phyloP scores from a whole-genome alignment of 306 rosid genomes.

The Rubus parviflorus region DNA sequence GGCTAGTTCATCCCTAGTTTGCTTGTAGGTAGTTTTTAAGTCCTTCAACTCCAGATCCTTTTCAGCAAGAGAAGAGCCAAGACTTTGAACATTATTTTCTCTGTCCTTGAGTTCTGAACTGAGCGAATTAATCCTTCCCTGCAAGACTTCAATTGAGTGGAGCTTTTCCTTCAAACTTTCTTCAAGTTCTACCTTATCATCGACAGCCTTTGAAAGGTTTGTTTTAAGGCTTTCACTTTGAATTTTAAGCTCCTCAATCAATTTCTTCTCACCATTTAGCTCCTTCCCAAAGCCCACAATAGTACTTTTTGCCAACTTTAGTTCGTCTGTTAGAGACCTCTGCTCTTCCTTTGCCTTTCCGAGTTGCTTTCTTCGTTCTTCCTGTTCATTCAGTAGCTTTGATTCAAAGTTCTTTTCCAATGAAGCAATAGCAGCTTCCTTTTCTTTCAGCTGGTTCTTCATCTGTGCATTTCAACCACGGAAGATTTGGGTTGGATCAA shows the following conservation, averaged over 20 bases:
- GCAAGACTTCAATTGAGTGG: slow-evolving; percentile 31
- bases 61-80: slow-evolving; percentile 58
- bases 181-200: slow-evolving; percentile 54
- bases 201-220: slow-evolving; percentile 33
- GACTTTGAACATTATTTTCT: slow-evolving; percentile 49
- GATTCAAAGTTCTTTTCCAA: slow-evolving; percentile 60
- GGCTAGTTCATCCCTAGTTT: slow-evolving; percentile 52
- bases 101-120: slow-evolving; percentile 55
- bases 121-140: slow-evolving; percentile 52
- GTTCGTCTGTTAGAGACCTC: slow-evolving; percentile 47
- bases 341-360: slow-evolving; percentile 67
- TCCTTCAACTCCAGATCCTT: slow-evolving; percentile 66
- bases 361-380: slow-evolving; percentile 62
- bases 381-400: slow-evolving; percentile 60
- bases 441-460: slow-evolving; percentile 60
- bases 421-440: slow-evolving; percentile 60
- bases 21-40: slow-evolving; percentile 45
- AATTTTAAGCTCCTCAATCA: slow-evolving; percentile 55
- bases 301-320: slow-evolving; percentile 52
- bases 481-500: slow-evolving; percentile 23
- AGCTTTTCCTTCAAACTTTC: slow-evolving; percentile 38
- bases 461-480: slow-evolving; percentile 55
- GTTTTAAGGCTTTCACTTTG: slow-evolving; percentile 48
- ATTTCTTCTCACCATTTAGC: slow-evolving; percentile 55
- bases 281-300: slow-evolving; percentile 56